Evolutionary conservation across 257 asterid species (phyloP), one percentile per base, ranked within the genome.

Genomic region (Solanum appendiculatum): DNA sequence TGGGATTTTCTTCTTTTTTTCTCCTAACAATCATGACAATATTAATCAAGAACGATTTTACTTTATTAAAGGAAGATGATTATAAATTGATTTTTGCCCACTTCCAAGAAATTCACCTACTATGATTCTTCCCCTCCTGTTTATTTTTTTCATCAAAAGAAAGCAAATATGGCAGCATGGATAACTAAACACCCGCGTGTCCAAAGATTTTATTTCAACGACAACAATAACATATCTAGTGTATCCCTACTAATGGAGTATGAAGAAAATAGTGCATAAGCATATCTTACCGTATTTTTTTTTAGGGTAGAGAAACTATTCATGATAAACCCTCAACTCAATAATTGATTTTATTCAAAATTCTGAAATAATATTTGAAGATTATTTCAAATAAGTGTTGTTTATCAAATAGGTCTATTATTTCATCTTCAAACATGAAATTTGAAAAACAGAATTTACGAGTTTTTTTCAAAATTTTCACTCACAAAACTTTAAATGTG

Each of bases 61-160:
- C 81, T 85, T 89, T 81, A 81, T 81, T 48, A 48, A 48, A 48
- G 85, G 68, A 31, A 81, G 23, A 18, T 21, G 18, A 48, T 29
- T 48, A 46, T 85, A 81, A 48, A 51, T 48, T 81, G 69, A 48
- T 29, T 31, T 29, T 85, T 85, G 86, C 81, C 63, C 42, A 85
- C 87, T 85, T 66, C 46, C 33, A n/a, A 42, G 86, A 74, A 64
- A 29, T 42, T 82, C 87, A 86, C 82, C 90, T 21, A 82, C 89
- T 58, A 69, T 58, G 87, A 78, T 70, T 54, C 84, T 44, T 86
- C 37, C 60, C 31, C 74, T 72, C 58, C 34, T 83, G 39, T n/a
- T 21, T 39, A n/a, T 3, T n/a, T 60, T 21, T 63, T 42, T 56
- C 66, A 56, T 54, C 39, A 46, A 60, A 29, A 66, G 34, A 14